phyloP scores from a whole-genome alignment of 257 asterid species.

The Paulownia fortunei region DNA sequence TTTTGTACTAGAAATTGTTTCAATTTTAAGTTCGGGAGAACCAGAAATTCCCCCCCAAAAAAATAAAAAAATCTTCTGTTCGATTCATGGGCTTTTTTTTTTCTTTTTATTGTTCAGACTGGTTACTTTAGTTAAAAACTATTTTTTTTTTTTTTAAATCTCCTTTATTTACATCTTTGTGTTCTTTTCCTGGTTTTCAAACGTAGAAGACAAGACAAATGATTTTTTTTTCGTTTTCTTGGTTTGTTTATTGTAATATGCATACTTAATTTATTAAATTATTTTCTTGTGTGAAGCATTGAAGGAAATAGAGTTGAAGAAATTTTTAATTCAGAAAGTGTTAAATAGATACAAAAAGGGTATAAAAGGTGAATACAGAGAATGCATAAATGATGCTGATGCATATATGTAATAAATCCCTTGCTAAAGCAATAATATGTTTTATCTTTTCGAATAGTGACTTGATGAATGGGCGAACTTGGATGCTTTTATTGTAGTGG shows the following conservation, averaged over 20 bases:
- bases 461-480: background rate
- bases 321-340: background rate
- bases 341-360: no score
- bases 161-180: background rate
- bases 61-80: background rate
- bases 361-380: background rate
- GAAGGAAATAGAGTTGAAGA: background rate
- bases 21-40: background rate
- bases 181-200: background rate
- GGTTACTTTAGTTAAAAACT: background rate
- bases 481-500: slow-evolving; percentile 25
- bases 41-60: background rate
- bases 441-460: background rate
- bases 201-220: background rate
- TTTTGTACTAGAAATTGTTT: background rate
- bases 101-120: background rate
- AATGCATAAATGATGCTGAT: background rate
- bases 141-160: background rate
- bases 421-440: background rate
- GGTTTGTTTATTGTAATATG: background rate
- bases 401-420: background rate
- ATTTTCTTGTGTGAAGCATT: slow-evolving; percentile 3
- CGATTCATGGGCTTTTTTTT: background rate
- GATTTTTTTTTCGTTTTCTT: background rate
- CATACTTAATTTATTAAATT: background rate